Base-by-base conservation (phyloP, 257 asterid species). In the Gardenia jasminoides region DNA sequence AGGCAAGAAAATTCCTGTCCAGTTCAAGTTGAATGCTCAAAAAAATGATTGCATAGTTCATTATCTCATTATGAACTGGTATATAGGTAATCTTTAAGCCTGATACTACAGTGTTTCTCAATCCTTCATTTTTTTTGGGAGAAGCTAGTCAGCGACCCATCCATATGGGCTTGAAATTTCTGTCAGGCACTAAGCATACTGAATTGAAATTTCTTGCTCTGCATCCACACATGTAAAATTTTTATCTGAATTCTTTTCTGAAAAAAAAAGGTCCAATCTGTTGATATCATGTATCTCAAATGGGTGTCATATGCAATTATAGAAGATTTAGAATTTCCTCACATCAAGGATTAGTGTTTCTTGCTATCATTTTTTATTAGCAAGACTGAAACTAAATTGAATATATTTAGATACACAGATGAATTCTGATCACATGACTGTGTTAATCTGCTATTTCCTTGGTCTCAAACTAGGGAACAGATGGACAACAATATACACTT, bases 1-100 rank as follows among this genome's bases (percentile, higher is more conserved):
- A 75, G 64, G 72, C 52, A 56, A 48, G 80, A 74, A 24, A 71
- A 58, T 22, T 62, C 6, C 20, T 20, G 46, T 72, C 73, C 33
- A 76, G 24, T 64, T 19, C 71, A 19, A 47, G 48, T 39, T 59
- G 78, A 56, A 41, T 26, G n/a, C 10, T 65, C n/a, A 28, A 13
- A 31, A n/a, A 12, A 11, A 64, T 12, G 71, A 20, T 11, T n/a
- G 12, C 72, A 67, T 9, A 17, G 47, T 67, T 65, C 10, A 64
- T 64, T 26, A 64, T 64, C 39, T 66, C 44, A 30, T 12, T 26
- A 36, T 6, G 26, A 67, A 22, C 28, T 33, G 4, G 8, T 33
- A 66, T 5, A 8, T 64, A 4, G 33, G 31, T 28, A 30, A 41
- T 31, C 17, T 31, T 31, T 6, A 31, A 3, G 44, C 31, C 9